Conservation (phyloP, 2,329 filamentous ascomycete genomes). For the Phaeosphaeriaceae sp. region DNA sequence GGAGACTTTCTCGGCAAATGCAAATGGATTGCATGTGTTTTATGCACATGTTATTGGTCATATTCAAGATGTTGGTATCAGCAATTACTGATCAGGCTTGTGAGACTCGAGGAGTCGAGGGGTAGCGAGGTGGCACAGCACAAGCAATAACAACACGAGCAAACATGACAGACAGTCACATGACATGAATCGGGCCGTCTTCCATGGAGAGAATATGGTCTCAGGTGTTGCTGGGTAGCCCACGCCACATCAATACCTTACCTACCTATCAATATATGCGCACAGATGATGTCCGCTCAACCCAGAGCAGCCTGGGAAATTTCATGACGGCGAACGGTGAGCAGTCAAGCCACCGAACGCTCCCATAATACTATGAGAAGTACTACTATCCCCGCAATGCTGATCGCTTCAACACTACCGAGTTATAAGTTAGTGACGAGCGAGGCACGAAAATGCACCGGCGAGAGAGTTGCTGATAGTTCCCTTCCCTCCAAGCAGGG, state of each 20-base stretch:
- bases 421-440: conserved; percentile 23
- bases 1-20: neutral
- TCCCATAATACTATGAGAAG: no score
- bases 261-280: no score
- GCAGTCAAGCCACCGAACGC: no score
- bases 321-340: no score
- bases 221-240: no score
- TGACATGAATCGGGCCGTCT: conserved; percentile 25
- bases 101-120: neutral
- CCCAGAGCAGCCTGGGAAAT: conserved; percentile 6
- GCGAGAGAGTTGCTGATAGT: conserved; percentile 22
- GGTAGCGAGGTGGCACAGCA: conserved; percentile 9
- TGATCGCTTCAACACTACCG: conserved; percentile 19
- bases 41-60: neutral
- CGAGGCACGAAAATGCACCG: conserved; percentile 40
- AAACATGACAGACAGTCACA: no score
- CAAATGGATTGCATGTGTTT: neutral
- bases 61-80: no score
- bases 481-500: conserved; percentile 17
- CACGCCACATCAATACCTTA: no score
- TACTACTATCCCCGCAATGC: no score
- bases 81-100: no score
- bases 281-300: conserved; percentile 6
- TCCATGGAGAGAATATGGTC: no score
- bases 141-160: conserved; percentile 18